Percentiles rank a stretch among this genome's conserved stretches.
These are phyloP conservation scores for Caulochytrium protostelioides DNA, from an alignment of 371 early-diverging fungal genomes.

Conservation along the genomic window DNA sequence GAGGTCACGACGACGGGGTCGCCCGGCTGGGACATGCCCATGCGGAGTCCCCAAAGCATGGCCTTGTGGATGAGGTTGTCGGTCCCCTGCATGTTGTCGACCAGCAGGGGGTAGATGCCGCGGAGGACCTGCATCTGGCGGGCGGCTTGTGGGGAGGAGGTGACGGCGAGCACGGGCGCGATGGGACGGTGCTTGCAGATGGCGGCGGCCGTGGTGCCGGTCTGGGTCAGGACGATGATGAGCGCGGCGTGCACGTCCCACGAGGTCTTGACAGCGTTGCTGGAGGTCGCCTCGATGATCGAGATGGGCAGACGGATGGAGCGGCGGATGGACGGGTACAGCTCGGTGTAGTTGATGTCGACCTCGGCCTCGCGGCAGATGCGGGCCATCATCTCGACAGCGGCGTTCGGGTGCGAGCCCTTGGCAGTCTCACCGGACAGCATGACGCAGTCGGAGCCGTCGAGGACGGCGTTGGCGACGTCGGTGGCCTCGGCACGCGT, in stretches of 20 bases:
- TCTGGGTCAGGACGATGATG: slow-evolving; percentile 22
- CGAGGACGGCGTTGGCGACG: slow-evolving; percentile 92
- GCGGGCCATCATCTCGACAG: slow-evolving; percentile 24
- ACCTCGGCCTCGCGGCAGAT: slow-evolving; percentile 28
- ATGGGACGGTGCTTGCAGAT: slow-evolving; percentile 26
- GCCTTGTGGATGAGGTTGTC: slow-evolving; percentile 23
- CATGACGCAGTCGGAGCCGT: slow-evolving; percentile 97
- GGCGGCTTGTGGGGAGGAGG: slow-evolving; percentile 16
- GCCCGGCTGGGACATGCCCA: slow-evolving; percentile 21
- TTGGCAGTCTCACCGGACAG: slow-evolving; percentile 96
- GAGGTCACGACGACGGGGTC: slow-evolving; percentile 23
- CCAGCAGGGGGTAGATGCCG: slow-evolving; percentile 25
- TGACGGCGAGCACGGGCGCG: slow-evolving; percentile 25
- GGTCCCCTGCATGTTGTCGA: slow-evolving; percentile 17
- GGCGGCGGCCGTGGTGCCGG: slow-evolving; percentile 19
- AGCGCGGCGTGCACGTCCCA: slow-evolving; percentile 24
- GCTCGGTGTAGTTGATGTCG: slow-evolving; percentile 26
- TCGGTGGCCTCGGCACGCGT: slow-evolving; percentile 97
- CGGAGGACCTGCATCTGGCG: slow-evolving; percentile 21
- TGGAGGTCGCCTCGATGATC: slow-evolving; percentile 17
- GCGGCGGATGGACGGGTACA: slow-evolving; percentile 19
- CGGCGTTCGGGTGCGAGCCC: slow-evolving; percentile 25
- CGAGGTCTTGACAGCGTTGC: slow-evolving; percentile 20
- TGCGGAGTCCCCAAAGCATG: slow-evolving; percentile 25
- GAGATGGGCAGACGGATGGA: slow-evolving; percentile 14